Percentiles rank a stretch among this genome's conserved stretches.
These are phyloP conservation scores for Trapa incisa DNA, from an alignment of 345 rosid species.

Conservation along the genomic window DNA sequence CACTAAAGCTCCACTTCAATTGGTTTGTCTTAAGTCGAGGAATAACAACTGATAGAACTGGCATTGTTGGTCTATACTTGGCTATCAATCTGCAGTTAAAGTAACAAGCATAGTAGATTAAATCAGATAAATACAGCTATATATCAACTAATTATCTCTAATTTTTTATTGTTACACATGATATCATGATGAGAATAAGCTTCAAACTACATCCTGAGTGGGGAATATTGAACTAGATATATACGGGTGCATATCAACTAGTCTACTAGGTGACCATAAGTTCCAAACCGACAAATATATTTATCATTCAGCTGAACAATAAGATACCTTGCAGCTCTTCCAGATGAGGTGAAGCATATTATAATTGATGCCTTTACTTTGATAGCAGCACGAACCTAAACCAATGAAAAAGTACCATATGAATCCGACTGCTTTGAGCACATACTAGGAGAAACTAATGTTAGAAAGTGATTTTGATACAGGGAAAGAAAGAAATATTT, in stretches of 20 bases:
- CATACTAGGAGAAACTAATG: not conserved
- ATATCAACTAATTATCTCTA: not conserved
- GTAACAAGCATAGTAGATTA: not conserved
- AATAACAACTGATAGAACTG: conserved; percentile 90
- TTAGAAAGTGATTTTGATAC: not conserved
- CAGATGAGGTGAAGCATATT: conserved; percentile 94
- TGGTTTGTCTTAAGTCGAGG: conserved; percentile 97
- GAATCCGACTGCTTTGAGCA: not conserved
- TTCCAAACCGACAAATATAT: not conserved
- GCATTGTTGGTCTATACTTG: conserved; percentile 97
- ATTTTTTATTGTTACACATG: not conserved
- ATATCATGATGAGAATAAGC: not conserved
- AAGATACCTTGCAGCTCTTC: conserved; percentile 89
- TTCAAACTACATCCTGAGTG: too few relatives aligned
- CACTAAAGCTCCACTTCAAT: conserved; percentile 91
- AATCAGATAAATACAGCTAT: not conserved
- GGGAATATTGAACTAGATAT: too few relatives aligned
- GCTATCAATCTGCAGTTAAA: conserved; percentile 64
- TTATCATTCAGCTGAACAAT: not conserved
- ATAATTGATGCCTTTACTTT: conserved; percentile 96
- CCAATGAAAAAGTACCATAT: not conserved
- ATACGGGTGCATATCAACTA: too few relatives aligned
- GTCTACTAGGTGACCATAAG: not conserved
- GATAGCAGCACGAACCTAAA: conserved; percentile 91
- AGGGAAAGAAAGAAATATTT: not conserved